Conservation (phyloP, 1,284 basidiomycete species). For the Pholiota adiposa region DNA sequence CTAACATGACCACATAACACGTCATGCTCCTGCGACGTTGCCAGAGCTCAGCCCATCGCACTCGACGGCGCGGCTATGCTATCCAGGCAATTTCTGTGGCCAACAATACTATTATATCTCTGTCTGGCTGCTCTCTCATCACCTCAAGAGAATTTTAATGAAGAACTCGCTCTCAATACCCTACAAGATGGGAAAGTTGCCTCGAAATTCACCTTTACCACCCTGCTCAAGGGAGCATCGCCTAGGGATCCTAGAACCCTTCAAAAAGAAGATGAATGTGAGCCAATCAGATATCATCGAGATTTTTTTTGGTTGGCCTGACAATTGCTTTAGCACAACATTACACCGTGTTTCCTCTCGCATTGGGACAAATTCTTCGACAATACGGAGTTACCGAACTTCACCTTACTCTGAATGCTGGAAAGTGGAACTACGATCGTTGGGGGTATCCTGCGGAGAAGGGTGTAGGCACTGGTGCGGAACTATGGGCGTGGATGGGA, state of each 20-base stretch:
- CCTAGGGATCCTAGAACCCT: slow-evolving; percentile 59
- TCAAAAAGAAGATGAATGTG: slow-evolving; percentile 56
- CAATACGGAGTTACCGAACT: slow-evolving; percentile 86
- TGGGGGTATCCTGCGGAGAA: slow-evolving; percentile 84
- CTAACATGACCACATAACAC: slow-evolving; percentile 1
- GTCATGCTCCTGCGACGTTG: background rate
- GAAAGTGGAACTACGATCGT: slow-evolving; percentile 87
- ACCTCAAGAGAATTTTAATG: slow-evolving; percentile 57
- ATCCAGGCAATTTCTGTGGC: slow-evolving; percentile 17
- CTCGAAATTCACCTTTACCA: slow-evolving; percentile 85
- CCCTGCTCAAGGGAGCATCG: slow-evolving; percentile 54
- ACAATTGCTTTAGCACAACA: slow-evolving; percentile 62
- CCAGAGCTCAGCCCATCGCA: background rate
- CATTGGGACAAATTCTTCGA: slow-evolving; percentile 84
- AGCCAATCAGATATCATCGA: slow-evolving; percentile 21
- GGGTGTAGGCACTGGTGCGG: slow-evolving; percentile 84
- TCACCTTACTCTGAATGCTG: slow-evolving; percentile 86
- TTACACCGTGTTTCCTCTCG: slow-evolving; percentile 84
- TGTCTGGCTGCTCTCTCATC: slow-evolving; percentile 19
- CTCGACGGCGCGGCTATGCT: slow-evolving; percentile 6
- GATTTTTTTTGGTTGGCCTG: too few species aligned
- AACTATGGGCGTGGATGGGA: slow-evolving; percentile 89
- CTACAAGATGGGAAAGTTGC: slow-evolving; percentile 86
- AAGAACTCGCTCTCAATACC: slow-evolving; percentile 75
- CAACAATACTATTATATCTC: slow-evolving; percentile 20